Percentiles rank a stretch among this genome's conserved stretches.
phyloP scores from a whole-genome alignment of 495 filamentous ascomycete genomes.

The Talaromyces thailandensis region DNA sequence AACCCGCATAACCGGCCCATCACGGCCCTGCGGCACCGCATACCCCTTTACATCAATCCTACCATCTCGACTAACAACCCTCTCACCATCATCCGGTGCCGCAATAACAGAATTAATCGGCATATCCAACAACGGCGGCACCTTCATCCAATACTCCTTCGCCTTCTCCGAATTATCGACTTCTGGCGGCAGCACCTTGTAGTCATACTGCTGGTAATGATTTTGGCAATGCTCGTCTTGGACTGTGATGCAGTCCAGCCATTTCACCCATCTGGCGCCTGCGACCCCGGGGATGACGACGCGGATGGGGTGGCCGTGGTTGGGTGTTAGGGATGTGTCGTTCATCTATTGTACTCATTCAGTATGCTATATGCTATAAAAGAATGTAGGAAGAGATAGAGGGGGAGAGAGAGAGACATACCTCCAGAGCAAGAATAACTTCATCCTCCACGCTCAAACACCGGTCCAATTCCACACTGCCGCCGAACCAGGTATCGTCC shows the following conservation, averaged over 20 bases:
- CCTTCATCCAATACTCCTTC: slow-evolving; percentile 42
- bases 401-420: slow-evolving; percentile 15
- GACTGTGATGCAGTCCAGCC: slow-evolving; percentile 51
- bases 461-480: slow-evolving; percentile 38
- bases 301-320: slow-evolving; percentile 53
- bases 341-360: slow-evolving; percentile 38
- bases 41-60: slow-evolving; percentile 43
- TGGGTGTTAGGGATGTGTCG: slow-evolving; percentile 39
- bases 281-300: slow-evolving; percentile 53
- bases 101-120: slow-evolving; percentile 52
- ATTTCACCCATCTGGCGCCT: slow-evolving; percentile 57
- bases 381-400: too few species aligned
- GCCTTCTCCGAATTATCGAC: slow-evolving; percentile 42
- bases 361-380: not conserved
- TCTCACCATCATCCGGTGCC: slow-evolving; percentile 31
- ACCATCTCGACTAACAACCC: slow-evolving; percentile 26
- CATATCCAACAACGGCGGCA: slow-evolving; percentile 49
- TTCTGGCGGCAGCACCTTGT: slow-evolving; percentile 53
- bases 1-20: slow-evolving; percentile 44
- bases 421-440: slow-evolving; percentile 46
- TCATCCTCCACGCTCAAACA: slow-evolving; percentile 37
- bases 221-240: slow-evolving; percentile 47
- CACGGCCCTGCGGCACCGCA: slow-evolving; percentile 43
- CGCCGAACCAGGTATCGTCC: slow-evolving; percentile 49
- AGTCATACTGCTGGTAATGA: slow-evolving; percentile 54